These are phyloP conservation scores for Fusarium nelsonii DNA, from an alignment of 2,329 filamentous ascomycete species.

Conservation along the genomic window DNA sequence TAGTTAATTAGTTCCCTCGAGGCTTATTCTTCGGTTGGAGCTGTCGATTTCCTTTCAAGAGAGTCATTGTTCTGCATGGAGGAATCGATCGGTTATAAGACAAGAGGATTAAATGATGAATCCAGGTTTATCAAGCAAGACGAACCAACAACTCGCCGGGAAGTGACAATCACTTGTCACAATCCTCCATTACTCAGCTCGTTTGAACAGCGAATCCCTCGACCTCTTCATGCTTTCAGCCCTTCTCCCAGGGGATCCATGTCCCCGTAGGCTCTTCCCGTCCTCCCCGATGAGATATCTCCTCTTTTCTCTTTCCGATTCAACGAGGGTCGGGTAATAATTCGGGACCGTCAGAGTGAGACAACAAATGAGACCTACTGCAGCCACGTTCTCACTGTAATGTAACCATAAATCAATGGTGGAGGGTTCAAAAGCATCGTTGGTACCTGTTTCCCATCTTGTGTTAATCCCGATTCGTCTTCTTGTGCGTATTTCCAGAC, in stretches of 20 bases:
- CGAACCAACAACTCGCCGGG: background rate
- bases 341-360: background rate
- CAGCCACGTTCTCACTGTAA: background rate
- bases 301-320: conserved; percentile 17
- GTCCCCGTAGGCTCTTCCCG: background rate
- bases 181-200: conserved; percentile 5
- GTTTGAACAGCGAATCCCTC: background rate
- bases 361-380: background rate
- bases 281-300: background rate
- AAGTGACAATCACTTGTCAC: conserved; percentile 17
- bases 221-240: conserved; percentile 2
- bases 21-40: background rate
- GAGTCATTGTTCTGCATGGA: background rate
- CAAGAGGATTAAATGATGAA: background rate
- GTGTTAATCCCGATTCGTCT: background rate
- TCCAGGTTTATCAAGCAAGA: background rate
- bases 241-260: background rate
- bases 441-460: background rate
- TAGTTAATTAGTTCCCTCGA: background rate
- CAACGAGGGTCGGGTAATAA: background rate
- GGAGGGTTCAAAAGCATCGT: background rate
- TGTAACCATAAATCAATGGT: too few relatives aligned
- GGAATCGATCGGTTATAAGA: background rate
- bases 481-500: background rate
- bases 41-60: background rate